Percentiles rank a stretch among this genome's conserved stretches.
These are phyloP conservation scores for Zygosaccharomyces sapae DNA, from an alignment of 1,139 yeast species.

Conservation along the genomic window DNA sequence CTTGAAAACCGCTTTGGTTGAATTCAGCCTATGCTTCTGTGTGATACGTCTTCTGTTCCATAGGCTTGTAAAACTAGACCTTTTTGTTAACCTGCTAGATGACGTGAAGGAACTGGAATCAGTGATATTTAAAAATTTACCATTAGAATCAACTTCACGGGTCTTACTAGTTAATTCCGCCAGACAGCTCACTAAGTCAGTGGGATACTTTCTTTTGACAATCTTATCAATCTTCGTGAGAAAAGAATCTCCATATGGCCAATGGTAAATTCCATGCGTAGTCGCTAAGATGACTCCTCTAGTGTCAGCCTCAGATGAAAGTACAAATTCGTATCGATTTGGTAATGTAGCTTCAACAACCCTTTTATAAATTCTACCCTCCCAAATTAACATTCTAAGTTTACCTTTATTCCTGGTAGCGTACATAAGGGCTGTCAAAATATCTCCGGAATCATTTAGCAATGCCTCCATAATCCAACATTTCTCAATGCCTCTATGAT, in stretches of 20 bases:
- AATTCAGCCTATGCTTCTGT: background rate
- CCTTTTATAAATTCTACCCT: constrained; percentile 25
- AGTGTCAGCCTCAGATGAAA: constrained; percentile 19
- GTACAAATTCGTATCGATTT: constrained; percentile 20
- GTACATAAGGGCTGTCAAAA: constrained; percentile 25
- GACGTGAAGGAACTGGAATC: constrained; percentile 14
- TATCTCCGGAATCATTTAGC: constrained; percentile 9
- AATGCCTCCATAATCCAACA: constrained; percentile 26
- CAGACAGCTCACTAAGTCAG: constrained; percentile 21
- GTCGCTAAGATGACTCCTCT: constrained; percentile 25
- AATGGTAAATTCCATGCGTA: constrained; percentile 24
- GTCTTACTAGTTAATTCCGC: constrained; percentile 14
- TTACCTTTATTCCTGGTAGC: constrained; percentile 21
- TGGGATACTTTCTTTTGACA: constrained; percentile 23
- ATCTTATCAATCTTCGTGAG: constrained; percentile 23
- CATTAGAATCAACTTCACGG: background rate
- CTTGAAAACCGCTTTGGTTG: constrained; percentile 18
- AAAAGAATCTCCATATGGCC: constrained; percentile 20
- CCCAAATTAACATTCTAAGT: constrained; percentile 31
- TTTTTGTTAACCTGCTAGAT: constrained; percentile 17
- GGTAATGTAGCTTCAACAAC: constrained; percentile 27
- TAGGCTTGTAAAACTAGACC: constrained; percentile 20
- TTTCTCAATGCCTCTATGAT: constrained; percentile 30
- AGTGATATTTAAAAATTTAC: background rate
- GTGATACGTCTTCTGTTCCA: constrained; percentile 16